Conservation (phyloP, 352 stramenopile species). For the Globisporangium spiculum region DNA sequence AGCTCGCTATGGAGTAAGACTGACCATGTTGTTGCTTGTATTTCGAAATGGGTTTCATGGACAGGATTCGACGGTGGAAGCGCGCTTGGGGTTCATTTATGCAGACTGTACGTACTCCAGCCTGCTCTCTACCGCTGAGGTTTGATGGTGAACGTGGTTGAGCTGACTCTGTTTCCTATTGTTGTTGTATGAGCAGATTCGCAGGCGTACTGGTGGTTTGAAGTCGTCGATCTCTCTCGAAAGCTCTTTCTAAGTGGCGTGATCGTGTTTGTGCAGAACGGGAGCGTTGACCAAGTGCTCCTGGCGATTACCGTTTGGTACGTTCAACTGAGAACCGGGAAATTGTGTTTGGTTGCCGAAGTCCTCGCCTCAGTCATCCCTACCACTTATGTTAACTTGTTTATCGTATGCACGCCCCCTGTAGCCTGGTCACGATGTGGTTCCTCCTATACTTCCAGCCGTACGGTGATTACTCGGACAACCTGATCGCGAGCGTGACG, state of each 20-base stretch:
- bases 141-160: background rate
- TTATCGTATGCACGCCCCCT: background rate
- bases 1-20: background rate
- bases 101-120: slow-evolving; percentile 47
- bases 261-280: slow-evolving; percentile 72
- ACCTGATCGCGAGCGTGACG: slow-evolving; percentile 67
- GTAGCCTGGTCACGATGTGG: slow-evolving; percentile 67
- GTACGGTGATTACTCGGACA: slow-evolving; percentile 68
- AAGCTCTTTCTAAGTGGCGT: slow-evolving; percentile 76
- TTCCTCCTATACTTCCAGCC: slow-evolving; percentile 77
- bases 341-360: too few species aligned
- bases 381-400: background rate
- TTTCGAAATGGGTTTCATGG: background rate
- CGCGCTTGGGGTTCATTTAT: slow-evolving; percentile 76
- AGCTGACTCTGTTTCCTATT: background rate
- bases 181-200: slow-evolving; percentile 33
- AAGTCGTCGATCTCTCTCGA: slow-evolving; percentile 72
- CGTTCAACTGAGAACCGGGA: background rate
- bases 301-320: slow-evolving; percentile 65
- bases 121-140: background rate
- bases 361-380: background rate
- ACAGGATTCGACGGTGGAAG: slow-evolving; percentile 65
- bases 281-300: slow-evolving; percentile 67
- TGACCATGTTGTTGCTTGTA: slow-evolving; percentile 3
- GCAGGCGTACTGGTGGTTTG: slow-evolving; percentile 76